Percentiles rank a stretch among this genome's conserved stretches.
Conservation (phyloP, 202 grass and related monocot genomes). For the Musa balbisiana region DNA sequence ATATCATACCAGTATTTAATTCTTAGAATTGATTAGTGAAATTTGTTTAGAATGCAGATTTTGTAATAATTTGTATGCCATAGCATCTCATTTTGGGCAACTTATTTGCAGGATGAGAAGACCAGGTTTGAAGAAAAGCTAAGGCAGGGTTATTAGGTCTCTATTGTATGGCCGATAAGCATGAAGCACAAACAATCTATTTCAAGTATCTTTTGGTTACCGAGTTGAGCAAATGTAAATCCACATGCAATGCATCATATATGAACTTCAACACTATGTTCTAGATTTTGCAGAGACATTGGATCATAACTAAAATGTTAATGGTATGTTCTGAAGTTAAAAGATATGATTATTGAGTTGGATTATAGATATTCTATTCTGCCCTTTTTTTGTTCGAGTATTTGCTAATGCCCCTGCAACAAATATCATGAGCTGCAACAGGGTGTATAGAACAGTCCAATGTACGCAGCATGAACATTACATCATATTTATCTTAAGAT, state of each 20-base stretch:
- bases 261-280: background rate
- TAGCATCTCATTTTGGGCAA: background rate
- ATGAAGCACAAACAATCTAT: background rate
- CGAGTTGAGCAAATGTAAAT: background rate
- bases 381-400: too few relatives aligned
- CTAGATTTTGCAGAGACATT: background rate
- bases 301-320: background rate
- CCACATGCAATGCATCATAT: background rate
- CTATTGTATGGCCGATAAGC: background rate
- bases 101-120: constrained; percentile 16
- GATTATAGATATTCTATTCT: too few relatives aligned
- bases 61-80: background rate
- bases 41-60: background rate
- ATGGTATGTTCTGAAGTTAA: background rate
- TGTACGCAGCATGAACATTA: too few relatives aligned
- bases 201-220: background rate
- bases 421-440: too few relatives aligned
- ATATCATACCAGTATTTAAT: too few relatives aligned
- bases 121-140: constrained; percentile 11
- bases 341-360: too few relatives aligned
- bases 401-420: too few relatives aligned
- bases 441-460: too few relatives aligned
- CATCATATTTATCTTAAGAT: too few relatives aligned
- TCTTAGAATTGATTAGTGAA: background rate
- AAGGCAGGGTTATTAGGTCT: constrained; percentile 12